Evolutionary conservation across 805 yeast species (phyloP).

Genomic region (Candida awuae): DNA sequence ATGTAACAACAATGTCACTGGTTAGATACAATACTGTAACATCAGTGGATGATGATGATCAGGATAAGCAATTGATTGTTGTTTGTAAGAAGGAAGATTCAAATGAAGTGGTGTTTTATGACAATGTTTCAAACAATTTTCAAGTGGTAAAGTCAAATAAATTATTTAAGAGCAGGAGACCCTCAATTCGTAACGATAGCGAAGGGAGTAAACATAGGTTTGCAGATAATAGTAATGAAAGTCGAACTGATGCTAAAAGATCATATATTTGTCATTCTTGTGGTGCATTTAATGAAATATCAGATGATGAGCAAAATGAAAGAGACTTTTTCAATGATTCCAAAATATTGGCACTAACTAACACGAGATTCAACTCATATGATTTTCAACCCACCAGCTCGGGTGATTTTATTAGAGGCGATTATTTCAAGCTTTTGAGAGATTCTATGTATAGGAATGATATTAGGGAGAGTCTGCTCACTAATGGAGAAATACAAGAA

Average conservation of each 20-base stretch:
- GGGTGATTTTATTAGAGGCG: constrained; percentile 19
- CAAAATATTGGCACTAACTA: background rate
- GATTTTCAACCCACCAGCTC: constrained; percentile 9
- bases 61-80: constrained; percentile 1
- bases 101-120: constrained; percentile 25
- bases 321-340: background rate
- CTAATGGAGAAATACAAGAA: constrained; percentile 4
- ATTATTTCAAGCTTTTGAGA: constrained; percentile 24
- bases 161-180: background rate
- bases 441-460: constrained; percentile 2
- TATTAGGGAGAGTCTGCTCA: background rate
- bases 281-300: constrained; percentile 16
- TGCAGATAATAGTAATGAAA: too few relatives aligned
- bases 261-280: constrained; percentile 22
- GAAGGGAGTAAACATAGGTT: background rate
- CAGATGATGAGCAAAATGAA: background rate
- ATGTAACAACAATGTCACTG: constrained; percentile 16
- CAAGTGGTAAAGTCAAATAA: constrained; percentile 17
- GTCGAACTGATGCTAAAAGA: background rate
- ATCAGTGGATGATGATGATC: constrained; percentile 4
- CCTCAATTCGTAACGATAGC: background rate
- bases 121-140: constrained; percentile 22
- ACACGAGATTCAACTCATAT: background rate
- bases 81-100: constrained; percentile 18
- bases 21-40: constrained; percentile 13